Evolutionary conservation across 2,329 filamentous ascomycete species (phyloP).

Genomic region (Erysiphe neolycopersici): DNA sequence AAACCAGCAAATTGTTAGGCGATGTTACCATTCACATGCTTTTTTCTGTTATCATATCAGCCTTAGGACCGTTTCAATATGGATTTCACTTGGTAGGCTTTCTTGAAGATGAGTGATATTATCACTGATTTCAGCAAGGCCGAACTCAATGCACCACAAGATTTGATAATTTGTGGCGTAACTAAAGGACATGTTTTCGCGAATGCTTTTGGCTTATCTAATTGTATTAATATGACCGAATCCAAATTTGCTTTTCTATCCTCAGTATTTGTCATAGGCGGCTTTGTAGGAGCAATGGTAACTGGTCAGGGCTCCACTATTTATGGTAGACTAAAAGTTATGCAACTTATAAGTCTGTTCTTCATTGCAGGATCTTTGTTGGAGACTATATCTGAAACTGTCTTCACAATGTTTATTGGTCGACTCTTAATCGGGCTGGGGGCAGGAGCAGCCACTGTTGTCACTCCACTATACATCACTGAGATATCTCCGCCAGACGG

Average conservation of each 20-base stretch:
- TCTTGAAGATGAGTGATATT: background rate
- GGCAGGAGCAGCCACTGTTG: conserved; percentile 70
- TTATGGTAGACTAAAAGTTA: conserved; percentile 47
- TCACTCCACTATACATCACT: conserved; percentile 83
- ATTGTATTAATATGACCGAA: conserved; percentile 73
- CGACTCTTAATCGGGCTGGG: conserved; percentile 59
- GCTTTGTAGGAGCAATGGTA: conserved; percentile 54
- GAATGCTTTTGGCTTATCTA: conserved; percentile 22
- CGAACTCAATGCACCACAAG: conserved; percentile 84
- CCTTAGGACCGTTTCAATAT: conserved; percentile 74
- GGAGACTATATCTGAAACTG: conserved; percentile 43
- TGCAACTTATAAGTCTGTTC: conserved; percentile 51
- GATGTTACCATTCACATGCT: conserved; percentile 48
- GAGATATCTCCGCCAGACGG: conserved; percentile 56
- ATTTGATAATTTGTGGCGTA: conserved; percentile 67
- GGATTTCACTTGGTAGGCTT: conserved; percentile 63
- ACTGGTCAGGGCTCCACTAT: conserved; percentile 55
- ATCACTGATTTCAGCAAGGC: conserved; percentile 25
- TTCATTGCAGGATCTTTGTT: conserved; percentile 51
- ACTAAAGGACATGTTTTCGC: conserved; percentile 7
- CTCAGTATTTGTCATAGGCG: conserved; percentile 76
- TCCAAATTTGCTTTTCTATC: conserved; percentile 64
- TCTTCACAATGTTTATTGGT: conserved; percentile 42
- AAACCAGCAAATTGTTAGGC: background rate
- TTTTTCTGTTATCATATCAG: conserved; percentile 47